phyloP scores from a whole-genome alignment of 176 grass and related monocot species.

The Hordeum vulgare region DNA sequence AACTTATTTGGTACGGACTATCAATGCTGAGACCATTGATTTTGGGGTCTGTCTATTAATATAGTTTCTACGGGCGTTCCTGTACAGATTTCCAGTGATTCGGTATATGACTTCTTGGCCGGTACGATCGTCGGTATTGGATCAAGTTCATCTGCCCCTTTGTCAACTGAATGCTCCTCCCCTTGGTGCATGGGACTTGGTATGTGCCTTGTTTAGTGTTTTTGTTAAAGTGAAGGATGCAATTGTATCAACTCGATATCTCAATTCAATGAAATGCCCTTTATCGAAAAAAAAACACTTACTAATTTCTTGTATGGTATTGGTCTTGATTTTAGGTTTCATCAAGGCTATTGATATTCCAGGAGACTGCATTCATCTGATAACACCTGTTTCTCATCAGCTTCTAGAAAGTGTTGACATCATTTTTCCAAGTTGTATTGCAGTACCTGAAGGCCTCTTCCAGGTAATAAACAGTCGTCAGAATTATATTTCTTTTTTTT shows the following conservation, averaged over 20 bases:
- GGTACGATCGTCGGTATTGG: conserved; percentile 53
- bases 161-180: conserved; percentile 27
- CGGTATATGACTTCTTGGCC: conserved; percentile 24
- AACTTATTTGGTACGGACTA: not conserved
- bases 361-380: conserved; percentile 28
- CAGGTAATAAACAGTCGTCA: conserved; percentile 26
- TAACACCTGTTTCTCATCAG: conserved; percentile 29
- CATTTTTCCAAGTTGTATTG: conserved; percentile 32
- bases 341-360: conserved; percentile 37
- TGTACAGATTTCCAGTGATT: conserved; percentile 25
- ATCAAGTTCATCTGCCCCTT: conserved; percentile 27
- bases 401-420: conserved; percentile 23
- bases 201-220: not conserved
- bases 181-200: conserved; percentile 64
- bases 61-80: not conserved
- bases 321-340: conserved; percentile 31
- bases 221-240: not conserved
- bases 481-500: not conserved
- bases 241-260: too few species aligned
- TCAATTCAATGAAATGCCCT: too few species aligned
- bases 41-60: not conserved
- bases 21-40: not conserved
- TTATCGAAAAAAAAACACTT: too few species aligned
- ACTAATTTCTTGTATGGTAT: not conserved
- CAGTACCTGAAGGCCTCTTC: conserved; percentile 24